Percentiles rank a stretch among this genome's conserved stretches.
Evolutionary conservation across 441 rosid genomes (phyloP).

Genomic region (Populus hybrid): DNA sequence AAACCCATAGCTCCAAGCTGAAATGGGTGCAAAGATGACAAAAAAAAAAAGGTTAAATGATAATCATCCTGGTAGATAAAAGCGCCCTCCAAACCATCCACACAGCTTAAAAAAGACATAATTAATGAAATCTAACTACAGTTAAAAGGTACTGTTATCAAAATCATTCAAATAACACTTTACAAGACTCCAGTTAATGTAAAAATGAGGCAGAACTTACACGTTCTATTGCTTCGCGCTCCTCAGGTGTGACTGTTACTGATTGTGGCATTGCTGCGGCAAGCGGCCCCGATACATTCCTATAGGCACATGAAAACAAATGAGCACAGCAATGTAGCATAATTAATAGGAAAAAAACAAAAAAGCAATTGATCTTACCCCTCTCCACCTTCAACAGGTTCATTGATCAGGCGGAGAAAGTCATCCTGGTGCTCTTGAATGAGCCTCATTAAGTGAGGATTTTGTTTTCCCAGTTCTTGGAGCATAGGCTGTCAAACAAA

Average conservation of each 20-base stretch:
- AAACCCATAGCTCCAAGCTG: slow-evolving; percentile 98
- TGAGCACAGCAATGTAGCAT: slow-evolving; percentile 5
- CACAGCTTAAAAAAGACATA: not conserved
- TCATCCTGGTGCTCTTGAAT: slow-evolving; percentile 91
- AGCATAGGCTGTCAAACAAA: slow-evolving; percentile 73
- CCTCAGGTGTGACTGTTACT: slow-evolving; percentile 79
- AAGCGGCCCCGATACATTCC: slow-evolving; percentile 64
- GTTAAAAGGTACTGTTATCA: not conserved
- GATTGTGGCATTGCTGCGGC: slow-evolving; percentile 79
- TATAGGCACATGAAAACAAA: slow-evolving; percentile 16
- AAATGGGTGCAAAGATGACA: not conserved
- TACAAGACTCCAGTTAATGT: not conserved
- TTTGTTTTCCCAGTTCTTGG: slow-evolving; percentile 89
- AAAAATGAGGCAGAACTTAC: slow-evolving; percentile 31
- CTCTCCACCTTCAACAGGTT: slow-evolving; percentile 84
- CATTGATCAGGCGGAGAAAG: slow-evolving; percentile 80
- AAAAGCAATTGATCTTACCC: slow-evolving; percentile 45
- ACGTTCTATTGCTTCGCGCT: slow-evolving; percentile 81
- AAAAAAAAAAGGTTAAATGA: not conserved
- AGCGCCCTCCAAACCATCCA: too few relatives aligned
- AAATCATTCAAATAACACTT: not conserved
- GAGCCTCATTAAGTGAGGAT: slow-evolving; percentile 74
- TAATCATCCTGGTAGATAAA: not conserved
- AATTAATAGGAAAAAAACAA: not conserved
- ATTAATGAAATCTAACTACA: not conserved